These are phyloP conservation scores for Stropharia rugosoannulata DNA, from an alignment of 768 basidiomycete genomes.

Conservation along the genomic window DNA sequence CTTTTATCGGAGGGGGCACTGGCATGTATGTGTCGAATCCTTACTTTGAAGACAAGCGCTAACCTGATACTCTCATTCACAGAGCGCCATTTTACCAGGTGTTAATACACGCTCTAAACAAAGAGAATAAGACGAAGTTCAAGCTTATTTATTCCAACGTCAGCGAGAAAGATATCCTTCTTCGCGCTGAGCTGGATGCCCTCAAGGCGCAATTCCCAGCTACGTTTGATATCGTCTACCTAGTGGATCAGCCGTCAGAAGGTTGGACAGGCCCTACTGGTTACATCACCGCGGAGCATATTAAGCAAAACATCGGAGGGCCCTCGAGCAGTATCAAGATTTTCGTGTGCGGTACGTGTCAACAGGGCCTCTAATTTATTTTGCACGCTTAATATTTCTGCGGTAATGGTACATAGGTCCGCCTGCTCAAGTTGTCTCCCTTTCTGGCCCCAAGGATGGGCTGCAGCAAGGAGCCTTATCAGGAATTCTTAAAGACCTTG, in stretches of 20 bases:
- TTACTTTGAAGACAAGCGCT: neutral
- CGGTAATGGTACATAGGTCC: constrained; percentile 46
- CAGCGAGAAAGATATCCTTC: constrained; percentile 85
- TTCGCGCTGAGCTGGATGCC: constrained; percentile 72
- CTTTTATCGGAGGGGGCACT: constrained; percentile 88
- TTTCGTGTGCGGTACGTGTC: constrained; percentile 74
- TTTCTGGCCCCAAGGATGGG: constrained; percentile 86
- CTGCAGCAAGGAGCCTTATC: constrained; percentile 76
- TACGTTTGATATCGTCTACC: constrained; percentile 77
- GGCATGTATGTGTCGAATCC: constrained; percentile 63
- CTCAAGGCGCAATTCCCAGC: constrained; percentile 63
- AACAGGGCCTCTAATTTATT: neutral
- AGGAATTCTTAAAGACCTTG: constrained; percentile 78
- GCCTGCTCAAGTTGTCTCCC: constrained; percentile 80
- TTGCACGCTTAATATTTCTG: neutral
- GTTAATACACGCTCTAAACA: constrained; percentile 66
- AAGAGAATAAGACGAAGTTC: constrained; percentile 85
- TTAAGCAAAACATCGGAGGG: constrained; percentile 66
- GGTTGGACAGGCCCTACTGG: constrained; percentile 67
- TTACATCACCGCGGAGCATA: constrained; percentile 66
- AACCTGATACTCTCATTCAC: neutral
- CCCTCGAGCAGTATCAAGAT: constrained; percentile 75
- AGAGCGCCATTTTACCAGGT: constrained; percentile 83
- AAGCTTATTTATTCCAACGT: constrained; percentile 88
- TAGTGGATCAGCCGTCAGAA: constrained; percentile 70